A percentile compares a stretch with the other conserved stretches of the same genome.
Conservation (phyloP, 2,329 filamentous ascomycete species). For the Hymenoscyphus fructigenus region DNA sequence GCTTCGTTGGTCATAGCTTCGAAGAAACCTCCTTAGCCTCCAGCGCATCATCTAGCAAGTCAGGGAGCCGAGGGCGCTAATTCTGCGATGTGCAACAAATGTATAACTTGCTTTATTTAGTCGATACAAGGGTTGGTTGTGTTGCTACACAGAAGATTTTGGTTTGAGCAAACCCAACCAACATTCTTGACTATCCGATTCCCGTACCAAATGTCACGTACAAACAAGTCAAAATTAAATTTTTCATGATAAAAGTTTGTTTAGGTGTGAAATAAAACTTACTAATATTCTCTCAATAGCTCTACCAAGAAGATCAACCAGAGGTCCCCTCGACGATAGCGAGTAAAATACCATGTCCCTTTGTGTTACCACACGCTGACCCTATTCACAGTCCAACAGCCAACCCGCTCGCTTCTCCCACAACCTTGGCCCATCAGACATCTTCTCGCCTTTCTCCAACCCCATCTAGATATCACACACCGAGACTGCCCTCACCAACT, state of each 20-base stretch:
- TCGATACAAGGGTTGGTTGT: background rate
- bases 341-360: constrained; percentile 55
- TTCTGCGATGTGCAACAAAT: constrained; percentile 23
- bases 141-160: constrained; percentile 5
- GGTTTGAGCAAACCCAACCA: background rate
- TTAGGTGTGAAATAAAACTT: background rate
- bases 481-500: constrained; percentile 29
- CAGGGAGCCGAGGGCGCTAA: constrained; percentile 9
- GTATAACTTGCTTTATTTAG: background rate
- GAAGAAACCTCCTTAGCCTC: constrained; percentile 13
- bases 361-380: background rate
- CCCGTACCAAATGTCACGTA: background rate
- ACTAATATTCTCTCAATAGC: constrained; percentile 20
- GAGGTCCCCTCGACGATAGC: constrained; percentile 72
- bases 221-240: background rate
- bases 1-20: constrained; percentile 6
- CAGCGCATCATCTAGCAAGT: constrained; percentile 3
- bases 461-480: constrained; percentile 25
- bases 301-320: constrained; percentile 65
- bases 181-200: background rate
- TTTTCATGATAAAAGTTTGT: background rate
- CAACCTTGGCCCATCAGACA: constrained; percentile 9
- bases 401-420: constrained; percentile 12
- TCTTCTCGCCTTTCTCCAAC: constrained; percentile 27
- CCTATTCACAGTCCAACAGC: constrained; percentile 15